A percentile compares a stretch with the other conserved stretches of the same genome.
These are phyloP conservation scores for Bathelium albidoporum DNA, from an alignment of 495 filamentous ascomycete species.

Conservation along the genomic window DNA sequence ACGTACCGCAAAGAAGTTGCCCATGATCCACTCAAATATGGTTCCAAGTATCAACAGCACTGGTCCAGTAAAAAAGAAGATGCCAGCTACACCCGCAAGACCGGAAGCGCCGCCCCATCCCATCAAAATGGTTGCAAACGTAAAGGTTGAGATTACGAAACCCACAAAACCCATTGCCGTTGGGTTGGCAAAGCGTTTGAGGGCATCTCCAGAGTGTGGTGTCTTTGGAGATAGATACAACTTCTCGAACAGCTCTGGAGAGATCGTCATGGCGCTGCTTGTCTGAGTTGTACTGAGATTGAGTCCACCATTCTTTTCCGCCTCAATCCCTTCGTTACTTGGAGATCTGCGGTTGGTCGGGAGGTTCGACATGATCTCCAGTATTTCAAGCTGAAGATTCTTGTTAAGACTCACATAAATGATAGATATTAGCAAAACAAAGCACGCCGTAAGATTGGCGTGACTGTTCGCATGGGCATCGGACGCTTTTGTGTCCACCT, in stretches of 20 bases:
- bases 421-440: not conserved
- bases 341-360: not conserved
- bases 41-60: slow-evolving; percentile 14
- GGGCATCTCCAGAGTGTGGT: slow-evolving; percentile 38
- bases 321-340: slow-evolving; percentile 9
- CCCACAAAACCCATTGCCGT: slow-evolving; percentile 46
- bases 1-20: slow-evolving; percentile 50
- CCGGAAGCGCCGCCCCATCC: slow-evolving; percentile 43
- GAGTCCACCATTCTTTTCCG: not conserved
- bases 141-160: slow-evolving; percentile 39
- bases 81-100: slow-evolving; percentile 40
- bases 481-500: not conserved
- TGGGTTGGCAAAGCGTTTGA: slow-evolving; percentile 43
- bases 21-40: slow-evolving; percentile 24
- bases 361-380: not conserved
- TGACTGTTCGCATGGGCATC: not conserved
- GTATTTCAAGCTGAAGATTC: not conserved
- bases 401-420: not conserved
- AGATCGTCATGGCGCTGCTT: slow-evolving; percentile 19
- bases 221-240: slow-evolving; percentile 47
- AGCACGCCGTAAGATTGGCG: not conserved
- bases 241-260: slow-evolving; percentile 49
- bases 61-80: slow-evolving; percentile 19
- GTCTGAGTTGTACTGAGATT: slow-evolving; percentile 13
- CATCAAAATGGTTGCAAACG: slow-evolving; percentile 38